These are phyloP conservation scores for Dovyalis caffra DNA, from an alignment of 345 rosid species.

Conservation along the genomic window DNA sequence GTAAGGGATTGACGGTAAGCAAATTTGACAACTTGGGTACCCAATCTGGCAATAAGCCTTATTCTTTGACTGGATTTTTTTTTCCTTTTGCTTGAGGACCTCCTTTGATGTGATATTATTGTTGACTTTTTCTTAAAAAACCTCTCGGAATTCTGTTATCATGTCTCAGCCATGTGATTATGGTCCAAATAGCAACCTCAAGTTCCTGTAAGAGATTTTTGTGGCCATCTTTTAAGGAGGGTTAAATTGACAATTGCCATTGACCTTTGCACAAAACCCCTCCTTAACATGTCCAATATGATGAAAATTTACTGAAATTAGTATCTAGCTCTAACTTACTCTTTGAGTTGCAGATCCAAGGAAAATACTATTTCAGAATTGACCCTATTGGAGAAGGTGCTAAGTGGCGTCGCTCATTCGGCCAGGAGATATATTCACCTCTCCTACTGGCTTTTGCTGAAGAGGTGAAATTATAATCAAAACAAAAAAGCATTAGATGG, in stretches of 20 bases:
- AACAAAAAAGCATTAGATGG: not conserved
- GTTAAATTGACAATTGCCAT: not conserved
- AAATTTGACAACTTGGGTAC: conserved; percentile 10
- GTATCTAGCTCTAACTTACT: conserved; percentile 3
- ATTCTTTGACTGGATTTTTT: no score
- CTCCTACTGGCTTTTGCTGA: conserved; percentile 79
- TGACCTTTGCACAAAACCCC: not conserved
- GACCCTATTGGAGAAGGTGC: conserved; percentile 92
- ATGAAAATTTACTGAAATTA: not conserved
- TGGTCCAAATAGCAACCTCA: not conserved
- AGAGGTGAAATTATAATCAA: conserved; percentile 44
- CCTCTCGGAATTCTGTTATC: not conserved
- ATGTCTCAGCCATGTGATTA: not conserved
- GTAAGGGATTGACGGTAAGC: conserved; percentile 79
- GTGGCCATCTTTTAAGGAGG: not conserved
- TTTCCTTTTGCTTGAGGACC: not conserved
- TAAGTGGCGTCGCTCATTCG: conserved; percentile 87
- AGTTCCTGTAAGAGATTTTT: not conserved
- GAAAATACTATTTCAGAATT: conserved; percentile 82
- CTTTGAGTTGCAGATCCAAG: conserved; percentile 61
- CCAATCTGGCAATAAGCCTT: not conserved
- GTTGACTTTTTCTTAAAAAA: not conserved
- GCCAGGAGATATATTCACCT: conserved; percentile 96
- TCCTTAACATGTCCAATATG: not conserved
- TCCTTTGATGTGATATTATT: not conserved